Evolutionary conservation across 2,329 filamentous ascomycete species (phyloP), one percentile per base, ranked within the genome.

Genomic region (Aspergillus fumigatus): DNA sequence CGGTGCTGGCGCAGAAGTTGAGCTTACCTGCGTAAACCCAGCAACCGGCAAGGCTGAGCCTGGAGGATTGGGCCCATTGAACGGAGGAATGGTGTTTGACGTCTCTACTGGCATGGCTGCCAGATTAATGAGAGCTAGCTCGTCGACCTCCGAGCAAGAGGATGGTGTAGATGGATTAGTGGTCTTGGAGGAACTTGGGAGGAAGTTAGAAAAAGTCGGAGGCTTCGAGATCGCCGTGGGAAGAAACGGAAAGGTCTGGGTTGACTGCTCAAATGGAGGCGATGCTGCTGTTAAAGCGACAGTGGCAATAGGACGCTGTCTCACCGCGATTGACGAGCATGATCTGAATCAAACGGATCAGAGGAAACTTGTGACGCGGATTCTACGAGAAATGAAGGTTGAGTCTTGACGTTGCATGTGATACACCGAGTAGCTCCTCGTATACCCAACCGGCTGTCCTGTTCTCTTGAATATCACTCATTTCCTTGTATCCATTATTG

Each of bases 161-260:
- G 68, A 70, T 6, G 71, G 82, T 76, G 80, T 83, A 51, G 88
- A 87, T 17, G 84, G 83, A 23, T 74, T 96, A 7, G 83, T 86
- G 3, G 82, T 97, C 26, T 74, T 97, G 55, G 90, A 96, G 61
- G 89, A 91, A 68, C 77, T 97, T 14, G 92, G 88, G 3, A 86
- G 87, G 56, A 93, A 90, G 53, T 75, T 96, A 14, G 74, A 76
- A 57, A 68, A 68, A 45, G 63, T 71, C 1, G 77, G 77, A 21
- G 86, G 89, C 21, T 99, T 97, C 72, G 94, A 99, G 79, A 89
- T 95, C 58, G 93, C 93, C 0, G 89, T 96, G 8, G 94, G 94
- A 19, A 85, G 91, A 68, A 99, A 99, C 73, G 94, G 94, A 43
- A 88, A 85, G 72, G 84, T 97, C 23, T 97, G 94, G 92, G 89